A percentile compares a stretch with the other conserved stretches of the same genome.
These are phyloP conservation scores for Rhodotorula kratochvilovae DNA, from an alignment of 768 basidiomycete species.

Conservation along the genomic window DNA sequence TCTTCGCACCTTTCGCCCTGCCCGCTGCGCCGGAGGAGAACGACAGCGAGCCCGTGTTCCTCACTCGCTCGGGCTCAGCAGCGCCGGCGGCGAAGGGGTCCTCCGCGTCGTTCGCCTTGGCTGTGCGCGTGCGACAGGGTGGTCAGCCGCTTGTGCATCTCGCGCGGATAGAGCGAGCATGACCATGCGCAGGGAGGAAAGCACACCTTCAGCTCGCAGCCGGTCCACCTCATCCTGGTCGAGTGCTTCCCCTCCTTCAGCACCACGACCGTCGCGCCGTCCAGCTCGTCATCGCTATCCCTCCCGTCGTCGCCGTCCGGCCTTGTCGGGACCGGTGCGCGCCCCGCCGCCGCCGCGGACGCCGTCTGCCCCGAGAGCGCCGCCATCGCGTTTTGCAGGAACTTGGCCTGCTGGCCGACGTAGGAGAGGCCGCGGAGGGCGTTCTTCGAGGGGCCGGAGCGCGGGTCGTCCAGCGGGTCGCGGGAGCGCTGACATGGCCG, in stretches of 20 bases:
- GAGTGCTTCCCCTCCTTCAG: slow-evolving; percentile 32
- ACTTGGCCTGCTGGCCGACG: slow-evolving; percentile 25
- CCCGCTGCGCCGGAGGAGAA: slow-evolving; percentile 26
- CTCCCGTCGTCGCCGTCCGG: slow-evolving; percentile 1
- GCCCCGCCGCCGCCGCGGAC: not conserved
- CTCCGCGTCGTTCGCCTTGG: not conserved
- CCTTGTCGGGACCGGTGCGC: slow-evolving; percentile 22
- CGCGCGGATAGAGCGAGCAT: too few species aligned
- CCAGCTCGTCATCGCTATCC: not conserved
- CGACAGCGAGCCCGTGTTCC: slow-evolving; percentile 21
- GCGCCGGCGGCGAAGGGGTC: slow-evolving; percentile 10
- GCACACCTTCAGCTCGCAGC: slow-evolving; percentile 20
- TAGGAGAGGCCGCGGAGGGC: slow-evolving; percentile 20
- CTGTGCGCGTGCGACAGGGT: not conserved
- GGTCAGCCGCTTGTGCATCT: too few species aligned
- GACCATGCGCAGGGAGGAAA: too few species aligned
- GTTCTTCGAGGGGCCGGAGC: slow-evolving; percentile 8
- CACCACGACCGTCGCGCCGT: not conserved
- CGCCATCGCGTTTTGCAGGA: slow-evolving; percentile 27
- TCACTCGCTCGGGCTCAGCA: not conserved
- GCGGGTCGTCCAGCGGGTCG: slow-evolving; percentile 24
- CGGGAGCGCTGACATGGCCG: slow-evolving; percentile 6
- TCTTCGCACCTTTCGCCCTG: not conserved
- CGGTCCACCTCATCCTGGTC: slow-evolving; percentile 28
- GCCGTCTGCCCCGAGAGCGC: slow-evolving; percentile 11